A percentile compares a stretch with the other conserved stretches of the same genome.
Conservation (phyloP, 208 protist species). For the Acanthamoeba royreba region DNA sequence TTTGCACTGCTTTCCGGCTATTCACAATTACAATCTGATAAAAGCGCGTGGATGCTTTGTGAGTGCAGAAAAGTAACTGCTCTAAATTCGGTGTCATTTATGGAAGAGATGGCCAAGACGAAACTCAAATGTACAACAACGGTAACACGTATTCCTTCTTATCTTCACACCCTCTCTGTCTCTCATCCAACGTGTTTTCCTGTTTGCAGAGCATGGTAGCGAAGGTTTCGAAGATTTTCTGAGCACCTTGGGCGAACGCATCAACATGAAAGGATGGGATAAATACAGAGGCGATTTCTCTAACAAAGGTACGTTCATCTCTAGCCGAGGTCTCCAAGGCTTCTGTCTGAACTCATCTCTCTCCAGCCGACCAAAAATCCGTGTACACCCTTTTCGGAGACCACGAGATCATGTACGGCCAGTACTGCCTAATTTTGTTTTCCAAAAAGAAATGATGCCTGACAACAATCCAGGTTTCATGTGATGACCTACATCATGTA, state of each 20-base stretch:
- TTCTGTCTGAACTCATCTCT: no score
- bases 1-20: not conserved
- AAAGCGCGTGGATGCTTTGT: not conserved
- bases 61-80: not conserved
- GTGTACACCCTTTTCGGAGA: not conserved
- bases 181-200: not conserved
- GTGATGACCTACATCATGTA: not conserved
- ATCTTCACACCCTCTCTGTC: not conserved
- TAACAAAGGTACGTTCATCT: not conserved
- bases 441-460: not conserved
- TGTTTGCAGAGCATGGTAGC: not conserved
- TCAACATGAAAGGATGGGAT: not conserved
- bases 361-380: not conserved
- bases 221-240: not conserved
- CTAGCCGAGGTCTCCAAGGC: no score
- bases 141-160: not conserved
- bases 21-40: not conserved
- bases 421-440: no score
- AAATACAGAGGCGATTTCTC: not conserved
- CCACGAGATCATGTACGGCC: conserved; percentile 17
- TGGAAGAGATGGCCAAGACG: not conserved
- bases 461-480: not conserved
- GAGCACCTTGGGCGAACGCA: not conserved
- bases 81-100: not conserved
- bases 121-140: conserved; percentile 17